Evolutionary conservation across 2,329 filamentous ascomycete species (phyloP), one percentile per base, ranked within the genome.

Genomic region (Microdochium trichocladiopsis): DNA sequence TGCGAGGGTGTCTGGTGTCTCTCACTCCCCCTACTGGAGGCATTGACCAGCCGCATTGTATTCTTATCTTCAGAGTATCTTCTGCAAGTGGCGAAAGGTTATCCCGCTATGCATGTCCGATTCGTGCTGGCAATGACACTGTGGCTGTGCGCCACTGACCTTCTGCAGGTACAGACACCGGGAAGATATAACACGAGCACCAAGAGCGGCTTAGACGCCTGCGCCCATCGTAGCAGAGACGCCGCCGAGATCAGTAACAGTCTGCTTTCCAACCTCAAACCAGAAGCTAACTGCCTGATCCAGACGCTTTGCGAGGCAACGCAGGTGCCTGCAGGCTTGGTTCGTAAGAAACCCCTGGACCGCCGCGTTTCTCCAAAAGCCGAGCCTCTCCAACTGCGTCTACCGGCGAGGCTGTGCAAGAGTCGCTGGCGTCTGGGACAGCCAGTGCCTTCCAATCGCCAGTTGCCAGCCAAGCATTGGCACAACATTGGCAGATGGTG

Each of bases 171-270:
- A 8, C 4, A 16, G 5, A n/a, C 12, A 11, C 14, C 33, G 4
- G 33, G 14, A 11, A n/a, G 33, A 4, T 6, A 37, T 4, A 16
- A 33, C 33, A 37, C 33, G 33, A 37, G 33, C 18, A 37, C 33
- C 25, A 63, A 64, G 47, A 50, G 73, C 12, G 58, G 58, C 6
- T 73, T 62, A n/a, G 60, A 64, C 8, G 53, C 69, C 47, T 75
- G 74, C 54, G 66, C 76, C 57, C 65, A 76, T 22, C 66, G 69
- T 37, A n/a, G n/a, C n/a, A n/a, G n/a, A n/a, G 65, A 71, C 51
- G 62, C 66, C 5, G 57, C 62, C 2, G 58, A 65, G 3, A 68
- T 75, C 48, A 68, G 66, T 22, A 52, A 60, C 2, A 63, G 65
- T 2, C 63, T 73, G 28, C 28, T 33, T 14, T 33, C 28, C n/a